phyloP scores from a whole-genome alignment of 2,329 filamentous ascomycete species.

The Colletotrichum plurivorum region DNA sequence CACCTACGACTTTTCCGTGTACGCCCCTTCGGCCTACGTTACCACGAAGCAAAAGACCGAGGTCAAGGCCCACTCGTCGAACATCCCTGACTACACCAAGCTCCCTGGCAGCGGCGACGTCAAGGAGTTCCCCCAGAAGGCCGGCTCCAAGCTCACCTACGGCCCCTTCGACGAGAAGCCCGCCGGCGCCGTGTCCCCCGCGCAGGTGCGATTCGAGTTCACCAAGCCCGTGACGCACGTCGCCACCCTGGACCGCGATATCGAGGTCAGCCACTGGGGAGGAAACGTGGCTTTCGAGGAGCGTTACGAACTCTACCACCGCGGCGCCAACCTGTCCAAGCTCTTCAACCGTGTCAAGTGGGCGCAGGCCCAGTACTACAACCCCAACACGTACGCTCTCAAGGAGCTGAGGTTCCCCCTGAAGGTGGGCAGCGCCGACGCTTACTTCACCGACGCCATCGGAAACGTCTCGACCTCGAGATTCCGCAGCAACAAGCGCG shows the following conservation, averaged over 20 bases:
- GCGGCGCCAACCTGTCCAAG: slow-evolving; percentile 81
- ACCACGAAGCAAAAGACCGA: slow-evolving; percentile 98
- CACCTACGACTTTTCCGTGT: slow-evolving; percentile 87
- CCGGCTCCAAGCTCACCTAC: slow-evolving; percentile 89
- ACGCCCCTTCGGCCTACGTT: slow-evolving; percentile 84
- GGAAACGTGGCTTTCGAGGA: slow-evolving; percentile 97
- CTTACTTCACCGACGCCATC: slow-evolving; percentile 96
- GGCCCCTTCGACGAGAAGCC: slow-evolving; percentile 88
- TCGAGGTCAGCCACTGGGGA: slow-evolving; percentile 98
- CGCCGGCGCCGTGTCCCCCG: slow-evolving; percentile 80
- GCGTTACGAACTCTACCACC: slow-evolving; percentile 89
- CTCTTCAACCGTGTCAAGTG: slow-evolving; percentile 85
- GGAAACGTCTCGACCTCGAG: slow-evolving; percentile 96
- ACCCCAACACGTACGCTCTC: slow-evolving; percentile 82
- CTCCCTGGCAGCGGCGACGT: slow-evolving; percentile 73
- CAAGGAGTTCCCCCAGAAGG: slow-evolving; percentile 78
- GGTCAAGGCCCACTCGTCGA: slow-evolving; percentile 84
- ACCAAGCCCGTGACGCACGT: slow-evolving; percentile 91
- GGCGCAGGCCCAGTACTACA: slow-evolving; percentile 81
- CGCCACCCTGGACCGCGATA: slow-evolving; percentile 84
- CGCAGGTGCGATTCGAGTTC: slow-evolving; percentile 92
- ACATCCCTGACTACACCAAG: slow-evolving; percentile 88
- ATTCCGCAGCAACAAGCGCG: slow-evolving; percentile 83
- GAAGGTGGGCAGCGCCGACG: slow-evolving; percentile 82
- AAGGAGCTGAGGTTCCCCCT: slow-evolving; percentile 88